These are phyloP conservation scores for Moricandia arvensis DNA, from an alignment of 345 rosid species.

Conservation along the genomic window DNA sequence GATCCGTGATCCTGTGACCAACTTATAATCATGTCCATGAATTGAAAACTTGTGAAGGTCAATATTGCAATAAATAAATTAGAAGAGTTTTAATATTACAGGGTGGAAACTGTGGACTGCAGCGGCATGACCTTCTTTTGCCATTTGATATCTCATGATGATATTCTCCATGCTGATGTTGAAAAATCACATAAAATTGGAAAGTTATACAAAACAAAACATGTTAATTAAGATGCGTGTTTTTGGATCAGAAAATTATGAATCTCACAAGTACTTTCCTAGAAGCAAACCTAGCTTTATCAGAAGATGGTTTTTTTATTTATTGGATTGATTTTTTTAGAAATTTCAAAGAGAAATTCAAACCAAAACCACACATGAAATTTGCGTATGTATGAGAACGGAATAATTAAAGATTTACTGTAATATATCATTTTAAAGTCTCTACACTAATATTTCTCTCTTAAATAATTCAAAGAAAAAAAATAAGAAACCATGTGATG, in stretches of 20 bases:
- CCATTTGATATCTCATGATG: conserved; percentile 28
- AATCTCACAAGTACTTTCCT: not conserved
- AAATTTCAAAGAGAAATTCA: not conserved
- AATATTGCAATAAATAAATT: not conserved
- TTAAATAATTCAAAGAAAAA: not conserved
- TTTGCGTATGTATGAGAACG: not conserved
- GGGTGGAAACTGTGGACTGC: conserved; percentile 24
- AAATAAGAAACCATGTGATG: not conserved
- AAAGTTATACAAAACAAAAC: not conserved
- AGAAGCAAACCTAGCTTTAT: not conserved
- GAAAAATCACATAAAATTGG: not conserved
- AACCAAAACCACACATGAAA: too few species aligned
- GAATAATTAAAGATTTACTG: not conserved
- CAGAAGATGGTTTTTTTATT: not conserved
- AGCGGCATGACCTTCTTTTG: conserved; percentile 20
- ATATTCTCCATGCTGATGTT: conserved; percentile 32
- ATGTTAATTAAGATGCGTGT: not conserved
- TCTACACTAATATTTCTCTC: not conserved
- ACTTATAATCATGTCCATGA: not conserved
- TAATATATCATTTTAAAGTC: not conserved
- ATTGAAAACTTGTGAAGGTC: not conserved
- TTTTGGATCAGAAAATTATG: not conserved
- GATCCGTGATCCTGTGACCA: conserved; percentile 10
- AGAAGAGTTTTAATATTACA: not conserved
- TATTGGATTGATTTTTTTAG: not conserved